phyloP scores from a whole-genome alignment of 495 filamentous ascomycete species.

The Oidiodendron maius region DNA sequence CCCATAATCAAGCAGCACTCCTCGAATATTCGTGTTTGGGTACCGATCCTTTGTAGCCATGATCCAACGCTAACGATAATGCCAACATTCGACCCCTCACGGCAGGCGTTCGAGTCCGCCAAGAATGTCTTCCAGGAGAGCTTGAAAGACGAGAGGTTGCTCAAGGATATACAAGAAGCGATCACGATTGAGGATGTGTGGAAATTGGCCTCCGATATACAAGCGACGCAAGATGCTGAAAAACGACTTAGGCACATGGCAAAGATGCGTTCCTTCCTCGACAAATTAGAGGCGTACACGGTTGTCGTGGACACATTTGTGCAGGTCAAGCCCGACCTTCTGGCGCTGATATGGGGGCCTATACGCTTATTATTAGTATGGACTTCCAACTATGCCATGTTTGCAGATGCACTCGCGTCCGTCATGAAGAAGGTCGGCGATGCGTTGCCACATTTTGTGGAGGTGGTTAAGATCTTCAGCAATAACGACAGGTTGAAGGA shows the following conservation, averaged over 20 bases:
- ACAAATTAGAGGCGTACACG: slow-evolving; percentile 19
- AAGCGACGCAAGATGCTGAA: neutral
- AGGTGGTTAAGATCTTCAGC: neutral
- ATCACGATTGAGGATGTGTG: neutral
- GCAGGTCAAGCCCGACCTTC: slow-evolving; percentile 24
- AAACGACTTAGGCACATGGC: neutral
- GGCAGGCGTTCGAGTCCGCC: no score
- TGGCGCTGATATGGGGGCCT: slow-evolving; percentile 27
- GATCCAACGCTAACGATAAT: no score
- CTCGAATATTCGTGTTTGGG: no score
- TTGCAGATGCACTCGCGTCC: slow-evolving; percentile 18
- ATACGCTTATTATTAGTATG: slow-evolving; percentile 25
- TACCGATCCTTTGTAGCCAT: no score
- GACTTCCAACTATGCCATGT: no score
- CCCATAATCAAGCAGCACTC: no score
- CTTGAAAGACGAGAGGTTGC: slow-evolving; percentile 14
- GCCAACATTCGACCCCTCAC: no score
- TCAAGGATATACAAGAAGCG: slow-evolving; percentile 5
- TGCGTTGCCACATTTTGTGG: neutral
- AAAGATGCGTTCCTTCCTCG: slow-evolving; percentile 9
- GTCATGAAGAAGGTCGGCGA: neutral
- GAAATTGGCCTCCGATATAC: neutral
- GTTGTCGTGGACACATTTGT: slow-evolving; percentile 23
- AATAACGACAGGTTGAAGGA: neutral
- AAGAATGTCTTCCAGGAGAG: slow-evolving; percentile 13